Evolutionary conservation across 768 basidiomycete genomes (phyloP).

Genomic region (Omphalotus guepiniiformis): DNA sequence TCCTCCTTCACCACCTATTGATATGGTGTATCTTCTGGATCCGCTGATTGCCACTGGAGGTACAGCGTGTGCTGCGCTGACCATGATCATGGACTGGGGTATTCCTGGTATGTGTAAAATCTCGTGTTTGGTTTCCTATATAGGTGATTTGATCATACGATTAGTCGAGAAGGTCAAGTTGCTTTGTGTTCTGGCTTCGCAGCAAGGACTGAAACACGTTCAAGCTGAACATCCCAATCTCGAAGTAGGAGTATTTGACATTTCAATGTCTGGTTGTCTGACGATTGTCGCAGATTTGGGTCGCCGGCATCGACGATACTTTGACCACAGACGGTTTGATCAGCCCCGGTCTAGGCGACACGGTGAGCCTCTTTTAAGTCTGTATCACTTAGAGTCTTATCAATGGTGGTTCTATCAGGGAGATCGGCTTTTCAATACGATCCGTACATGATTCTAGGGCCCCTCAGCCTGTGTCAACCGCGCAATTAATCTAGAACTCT

Average conservation of each 20-base stretch:
- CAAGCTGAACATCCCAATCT: constrained; percentile 68
- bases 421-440: constrained; percentile 79
- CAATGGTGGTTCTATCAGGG: constrained; percentile 45
- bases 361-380: constrained; percentile 44
- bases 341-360: constrained; percentile 87
- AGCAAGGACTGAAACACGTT: constrained; percentile 67
- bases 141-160: no score
- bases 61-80: constrained; percentile 82
- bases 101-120: constrained; percentile 62
- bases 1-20: constrained; percentile 69
- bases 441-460: constrained; percentile 27
- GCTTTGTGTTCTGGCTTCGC: constrained; percentile 75
- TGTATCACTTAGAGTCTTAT: not conserved
- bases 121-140: no score
- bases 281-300: constrained; percentile 73
- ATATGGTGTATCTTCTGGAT: constrained; percentile 84
- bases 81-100: constrained; percentile 86
- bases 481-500: no score
- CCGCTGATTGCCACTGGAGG: constrained; percentile 94
- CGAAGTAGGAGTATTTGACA: constrained; percentile 67
- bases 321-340: constrained; percentile 78
- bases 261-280: no score
- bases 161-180: constrained; percentile 73
- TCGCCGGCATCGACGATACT: constrained; percentile 70
- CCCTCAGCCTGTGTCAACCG: no score